Evolutionary conservation across 495 filamentous ascomycete genomes (phyloP).

Genomic region (Aspergillus olivimuriae): DNA sequence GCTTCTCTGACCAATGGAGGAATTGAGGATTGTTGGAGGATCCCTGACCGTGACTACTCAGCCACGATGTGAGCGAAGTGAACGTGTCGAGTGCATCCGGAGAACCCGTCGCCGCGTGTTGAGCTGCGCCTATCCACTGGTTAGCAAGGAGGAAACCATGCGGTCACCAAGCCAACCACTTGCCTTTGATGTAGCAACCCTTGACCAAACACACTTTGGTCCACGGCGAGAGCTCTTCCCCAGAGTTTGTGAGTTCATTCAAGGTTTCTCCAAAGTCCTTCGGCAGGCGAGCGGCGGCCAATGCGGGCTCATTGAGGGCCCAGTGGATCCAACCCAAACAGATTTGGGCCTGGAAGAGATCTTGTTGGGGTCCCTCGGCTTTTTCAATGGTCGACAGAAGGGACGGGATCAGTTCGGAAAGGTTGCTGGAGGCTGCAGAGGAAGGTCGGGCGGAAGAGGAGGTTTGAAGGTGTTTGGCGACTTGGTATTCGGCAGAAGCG

Average conservation of each 20-base stretch:
- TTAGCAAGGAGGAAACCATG: slow-evolving; percentile 6
- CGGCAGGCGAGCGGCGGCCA: slow-evolving; percentile 57
- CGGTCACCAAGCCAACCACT: not conserved
- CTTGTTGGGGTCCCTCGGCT: slow-evolving; percentile 52
- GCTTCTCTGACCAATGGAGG: slow-evolving; percentile 69
- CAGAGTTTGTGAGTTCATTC: slow-evolving; percentile 39
- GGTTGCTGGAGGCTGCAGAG: slow-evolving; percentile 38
- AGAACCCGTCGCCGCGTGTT: slow-evolving; percentile 47
- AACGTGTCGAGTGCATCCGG: slow-evolving; percentile 58
- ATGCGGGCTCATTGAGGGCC: slow-evolving; percentile 58
- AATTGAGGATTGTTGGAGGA: slow-evolving; percentile 43
- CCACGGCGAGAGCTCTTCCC: slow-evolving; percentile 55
- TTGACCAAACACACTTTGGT: slow-evolving; percentile 75
- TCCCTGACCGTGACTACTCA: slow-evolving; percentile 34
- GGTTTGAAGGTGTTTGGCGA: slow-evolving; percentile 46
- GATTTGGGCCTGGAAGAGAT: slow-evolving; percentile 71
- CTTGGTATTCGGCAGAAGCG: slow-evolving; percentile 63
- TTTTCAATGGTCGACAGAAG: slow-evolving; percentile 61
- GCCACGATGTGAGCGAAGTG: slow-evolving; percentile 52
- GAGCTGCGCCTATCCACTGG: slow-evolving; percentile 45
- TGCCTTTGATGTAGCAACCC: slow-evolving; percentile 67
- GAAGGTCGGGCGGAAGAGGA: slow-evolving; percentile 23
- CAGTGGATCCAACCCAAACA: slow-evolving; percentile 81
- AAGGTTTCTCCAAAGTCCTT: slow-evolving; percentile 49
- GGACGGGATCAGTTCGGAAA: slow-evolving; percentile 55